Conservation (phyloP, 2,329 filamentous ascomycete genomes). For the Moelleriella libera region DNA sequence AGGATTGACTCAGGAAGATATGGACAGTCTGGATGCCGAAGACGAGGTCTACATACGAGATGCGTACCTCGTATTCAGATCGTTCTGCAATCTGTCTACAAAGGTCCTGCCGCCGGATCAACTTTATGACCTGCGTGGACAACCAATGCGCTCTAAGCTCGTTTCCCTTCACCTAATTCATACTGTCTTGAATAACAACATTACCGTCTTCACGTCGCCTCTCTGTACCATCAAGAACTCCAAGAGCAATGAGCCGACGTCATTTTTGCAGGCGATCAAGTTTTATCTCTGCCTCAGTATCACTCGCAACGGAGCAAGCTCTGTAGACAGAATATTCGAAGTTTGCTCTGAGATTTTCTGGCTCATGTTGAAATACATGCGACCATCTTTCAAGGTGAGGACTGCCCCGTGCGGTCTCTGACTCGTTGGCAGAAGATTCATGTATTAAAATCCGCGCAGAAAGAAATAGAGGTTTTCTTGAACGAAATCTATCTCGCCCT, state of each 20-base stretch:
- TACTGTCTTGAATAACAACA: constrained; percentile 88
- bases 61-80: constrained; percentile 91
- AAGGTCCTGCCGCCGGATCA: constrained; percentile 84
- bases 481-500: constrained; percentile 96
- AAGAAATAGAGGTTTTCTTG: constrained; percentile 94
- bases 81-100: constrained; percentile 93
- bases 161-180: constrained; percentile 92
- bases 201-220: constrained; percentile 79
- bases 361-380: constrained; percentile 89
- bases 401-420: constrained; percentile 7
- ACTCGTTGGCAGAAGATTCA: constrained; percentile 4
- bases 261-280: constrained; percentile 87
- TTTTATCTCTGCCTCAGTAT: constrained; percentile 93
- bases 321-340: constrained; percentile 83
- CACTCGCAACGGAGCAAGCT: constrained; percentile 88
- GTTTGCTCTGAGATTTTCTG: constrained; percentile 96
- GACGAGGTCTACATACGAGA: constrained; percentile 97
- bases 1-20: constrained; percentile 36
- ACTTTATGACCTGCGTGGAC: constrained; percentile 80
- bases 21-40: constrained; percentile 53
- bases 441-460: constrained; percentile 29
- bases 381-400: constrained; percentile 76
- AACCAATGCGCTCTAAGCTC: constrained; percentile 94
- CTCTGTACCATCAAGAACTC: constrained; percentile 86
- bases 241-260: constrained; percentile 74